These are phyloP conservation scores for Elymus sibiricus DNA, from an alignment of 176 grass and related monocot genomes.

Conservation along the genomic window DNA sequence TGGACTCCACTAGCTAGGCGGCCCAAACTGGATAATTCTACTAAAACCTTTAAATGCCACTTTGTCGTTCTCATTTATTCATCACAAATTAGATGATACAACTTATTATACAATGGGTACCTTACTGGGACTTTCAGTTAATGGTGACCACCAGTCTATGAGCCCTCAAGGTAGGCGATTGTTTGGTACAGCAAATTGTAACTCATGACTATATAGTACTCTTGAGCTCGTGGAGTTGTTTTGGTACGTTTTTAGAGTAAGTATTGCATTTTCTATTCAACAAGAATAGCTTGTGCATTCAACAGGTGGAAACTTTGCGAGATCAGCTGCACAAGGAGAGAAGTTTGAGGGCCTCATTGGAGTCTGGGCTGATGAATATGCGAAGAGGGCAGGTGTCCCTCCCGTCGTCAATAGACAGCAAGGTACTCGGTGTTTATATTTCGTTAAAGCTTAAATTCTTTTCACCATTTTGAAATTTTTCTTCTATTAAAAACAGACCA, in stretches of 20 bases:
- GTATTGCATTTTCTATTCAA: constrained; percentile 22
- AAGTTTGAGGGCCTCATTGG: constrained; percentile 66
- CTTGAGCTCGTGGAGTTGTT: constrained; percentile 1
- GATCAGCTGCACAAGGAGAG: constrained; percentile 80
- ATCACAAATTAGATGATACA: not conserved
- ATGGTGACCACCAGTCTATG: not conserved
- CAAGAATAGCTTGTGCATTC: constrained; percentile 21
- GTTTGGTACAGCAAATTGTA: constrained; percentile 23
- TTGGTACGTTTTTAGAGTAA: constrained; percentile 11
- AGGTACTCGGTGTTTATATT: constrained; percentile 46
- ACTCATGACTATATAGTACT: not conserved
- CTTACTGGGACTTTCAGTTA: too few species aligned
- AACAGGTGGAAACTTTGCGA: constrained; percentile 80
- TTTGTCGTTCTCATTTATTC: constrained; percentile 9
- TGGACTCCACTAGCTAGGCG: not conserved
- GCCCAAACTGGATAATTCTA: not conserved
- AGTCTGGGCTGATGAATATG: constrained; percentile 79
- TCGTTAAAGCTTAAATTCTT: not conserved
- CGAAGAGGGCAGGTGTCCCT: constrained; percentile 57
- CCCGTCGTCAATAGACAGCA: constrained; percentile 58
- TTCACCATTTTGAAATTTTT: constrained; percentile 19
- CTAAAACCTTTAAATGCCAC: constrained; percentile 8
- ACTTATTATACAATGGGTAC: not conserved
- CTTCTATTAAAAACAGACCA: constrained; percentile 57
- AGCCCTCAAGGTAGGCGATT: constrained; percentile 5